Evolutionary conservation across 2,329 filamentous ascomycete species (phyloP).

Genomic region (Juglanconis sp.): DNA sequence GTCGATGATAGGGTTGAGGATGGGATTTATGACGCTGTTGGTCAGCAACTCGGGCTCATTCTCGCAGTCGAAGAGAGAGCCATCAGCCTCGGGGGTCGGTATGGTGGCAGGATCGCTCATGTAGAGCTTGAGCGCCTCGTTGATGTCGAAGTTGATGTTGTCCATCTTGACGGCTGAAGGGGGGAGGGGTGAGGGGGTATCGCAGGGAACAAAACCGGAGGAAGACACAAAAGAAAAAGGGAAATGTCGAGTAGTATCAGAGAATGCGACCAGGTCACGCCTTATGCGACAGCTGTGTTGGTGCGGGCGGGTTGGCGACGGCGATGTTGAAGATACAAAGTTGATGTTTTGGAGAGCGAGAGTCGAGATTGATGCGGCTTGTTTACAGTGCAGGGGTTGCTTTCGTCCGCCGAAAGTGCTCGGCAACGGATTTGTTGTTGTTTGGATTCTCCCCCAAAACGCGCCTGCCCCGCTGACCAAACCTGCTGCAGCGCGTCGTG

Average conservation of each 20-base stretch:
- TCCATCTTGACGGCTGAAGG: conserved; percentile 50
- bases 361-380: background rate
- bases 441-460: conserved; percentile 2
- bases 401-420: background rate
- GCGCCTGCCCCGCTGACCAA: conserved; percentile 4
- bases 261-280: background rate
- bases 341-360: too few species aligned
- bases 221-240: background rate
- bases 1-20: conserved; percentile 89
- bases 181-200: conserved; percentile 15
- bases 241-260: background rate
- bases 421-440: conserved; percentile 14
- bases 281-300: background rate
- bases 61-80: conserved; percentile 84
- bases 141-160: conserved; percentile 88
- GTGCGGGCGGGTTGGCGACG: background rate
- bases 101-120: conserved; percentile 87
- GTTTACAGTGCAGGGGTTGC: background rate
- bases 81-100: conserved; percentile 79
- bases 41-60: conserved; percentile 83
- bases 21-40: conserved; percentile 73
- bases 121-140: conserved; percentile 93
- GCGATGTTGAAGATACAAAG: background rate
- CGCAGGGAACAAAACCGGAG: conserved; percentile 8
- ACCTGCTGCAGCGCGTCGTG: background rate